These are phyloP conservation scores for Perilla frutescens DNA, from an alignment of 257 asterid species.

Conservation along the genomic window DNA sequence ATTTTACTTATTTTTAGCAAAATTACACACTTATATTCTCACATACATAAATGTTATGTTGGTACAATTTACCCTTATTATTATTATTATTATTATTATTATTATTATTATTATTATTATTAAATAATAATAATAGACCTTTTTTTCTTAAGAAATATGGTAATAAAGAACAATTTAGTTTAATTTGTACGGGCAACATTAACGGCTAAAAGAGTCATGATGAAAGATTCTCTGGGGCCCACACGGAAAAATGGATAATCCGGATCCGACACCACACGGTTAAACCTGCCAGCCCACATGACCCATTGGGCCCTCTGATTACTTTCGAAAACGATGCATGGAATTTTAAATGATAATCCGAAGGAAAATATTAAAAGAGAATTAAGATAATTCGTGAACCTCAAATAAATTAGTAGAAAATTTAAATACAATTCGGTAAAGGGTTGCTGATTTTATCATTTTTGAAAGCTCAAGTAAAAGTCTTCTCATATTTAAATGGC, in stretches of 20 bases:
- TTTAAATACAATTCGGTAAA: too few relatives aligned
- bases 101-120: too few relatives aligned
- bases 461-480: background rate
- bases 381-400: too few relatives aligned
- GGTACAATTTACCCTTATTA: too few relatives aligned
- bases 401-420: too few relatives aligned
- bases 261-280: constrained; percentile 29
- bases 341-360: background rate
- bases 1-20: too few relatives aligned
- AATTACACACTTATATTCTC: too few relatives aligned
- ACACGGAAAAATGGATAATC: constrained; percentile 36
- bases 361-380: too few relatives aligned
- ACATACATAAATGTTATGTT: too few relatives aligned
- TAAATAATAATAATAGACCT: too few relatives aligned
- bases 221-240: constrained; percentile 46
- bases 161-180: background rate
- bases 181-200: background rate
- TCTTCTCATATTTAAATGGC: background rate
- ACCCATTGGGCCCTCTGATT: constrained; percentile 29
- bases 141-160: background rate
- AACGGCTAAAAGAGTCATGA: background rate
- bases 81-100: too few relatives aligned
- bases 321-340: constrained; percentile 10
- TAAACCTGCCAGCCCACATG: constrained; percentile 36
- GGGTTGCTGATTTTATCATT: background rate